Conservation (phyloP, 2,329 filamentous ascomycete genomes). For the Nemania sp. region DNA sequence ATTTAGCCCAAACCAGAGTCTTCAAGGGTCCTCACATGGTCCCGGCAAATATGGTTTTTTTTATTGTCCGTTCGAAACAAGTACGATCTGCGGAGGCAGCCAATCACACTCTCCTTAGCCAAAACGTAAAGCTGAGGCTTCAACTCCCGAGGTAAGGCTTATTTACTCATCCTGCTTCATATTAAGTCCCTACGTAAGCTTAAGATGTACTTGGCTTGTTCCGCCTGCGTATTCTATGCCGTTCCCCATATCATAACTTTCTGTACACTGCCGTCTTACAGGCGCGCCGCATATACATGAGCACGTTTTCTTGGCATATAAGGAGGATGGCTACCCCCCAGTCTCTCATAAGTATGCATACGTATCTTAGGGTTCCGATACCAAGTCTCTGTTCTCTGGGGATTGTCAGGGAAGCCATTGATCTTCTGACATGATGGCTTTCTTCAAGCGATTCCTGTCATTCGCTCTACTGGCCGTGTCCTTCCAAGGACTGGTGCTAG, state of each 20-base stretch:
- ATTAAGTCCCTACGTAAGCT: conserved; percentile 23
- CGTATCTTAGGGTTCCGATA: conserved; percentile 1
- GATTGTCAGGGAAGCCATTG: background rate
- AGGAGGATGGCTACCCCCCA: conserved; percentile 1
- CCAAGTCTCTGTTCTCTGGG: conserved; percentile 1
- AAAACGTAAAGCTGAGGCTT: conserved; percentile 22
- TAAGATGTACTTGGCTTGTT: conserved; percentile 5
- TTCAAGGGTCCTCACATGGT: conserved; percentile 12
- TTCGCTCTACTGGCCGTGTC: conserved; percentile 42
- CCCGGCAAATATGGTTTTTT: conserved; percentile 30
- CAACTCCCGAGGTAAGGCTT: conserved; percentile 35
- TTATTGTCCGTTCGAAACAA: conserved; percentile 19
- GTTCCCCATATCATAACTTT: conserved; percentile 35
- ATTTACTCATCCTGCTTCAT: conserved; percentile 25
- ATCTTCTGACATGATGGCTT: conserved; percentile 37
- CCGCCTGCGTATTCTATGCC: conserved; percentile 19
- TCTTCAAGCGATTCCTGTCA: conserved; percentile 41
- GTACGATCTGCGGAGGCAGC: conserved; percentile 22
- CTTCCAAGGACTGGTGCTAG: conserved; percentile 42
- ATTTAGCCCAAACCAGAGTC: conserved; percentile 36
- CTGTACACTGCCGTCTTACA: conserved; percentile 36
- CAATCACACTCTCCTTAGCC: conserved; percentile 14
- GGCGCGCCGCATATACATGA: conserved; percentile 40
- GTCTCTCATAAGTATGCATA: conserved; percentile 14
- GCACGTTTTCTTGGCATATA: conserved; percentile 29